Evolutionary conservation across 768 basidiomycete genomes (phyloP).

Genomic region (Phallus indusiatus): DNA sequence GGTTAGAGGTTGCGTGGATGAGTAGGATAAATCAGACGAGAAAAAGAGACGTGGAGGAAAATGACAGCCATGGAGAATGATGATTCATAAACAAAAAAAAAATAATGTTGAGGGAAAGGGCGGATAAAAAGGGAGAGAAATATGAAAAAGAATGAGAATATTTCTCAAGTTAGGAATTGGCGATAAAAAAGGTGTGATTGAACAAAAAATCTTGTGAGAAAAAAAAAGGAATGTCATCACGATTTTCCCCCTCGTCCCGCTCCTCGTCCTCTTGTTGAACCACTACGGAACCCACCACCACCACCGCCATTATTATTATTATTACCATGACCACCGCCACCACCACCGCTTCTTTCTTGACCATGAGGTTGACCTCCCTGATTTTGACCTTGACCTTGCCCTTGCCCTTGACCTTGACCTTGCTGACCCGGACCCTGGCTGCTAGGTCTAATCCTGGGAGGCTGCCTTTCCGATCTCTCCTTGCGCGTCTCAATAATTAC

Average conservation of each 20-base stretch:
- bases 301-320: conserved; percentile 21
- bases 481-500: conserved; percentile 84
- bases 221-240: neutral
- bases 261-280: conserved; percentile 29
- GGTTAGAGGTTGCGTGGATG: neutral
- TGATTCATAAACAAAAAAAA: neutral
- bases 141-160: neutral
- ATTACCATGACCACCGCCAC: conserved; percentile 24
- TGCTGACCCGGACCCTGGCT: neutral
- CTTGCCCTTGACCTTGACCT: conserved; percentile 30
- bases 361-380: conserved; percentile 36
- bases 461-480: conserved; percentile 78
- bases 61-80: neutral
- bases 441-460: conserved; percentile 52
- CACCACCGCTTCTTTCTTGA: conserved; percentile 38
- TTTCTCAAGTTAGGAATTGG: neutral
- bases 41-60: neutral
- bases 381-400: conserved; percentile 17
- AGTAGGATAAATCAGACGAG: neutral
- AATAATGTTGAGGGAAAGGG: neutral
- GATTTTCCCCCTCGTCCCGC: neutral
- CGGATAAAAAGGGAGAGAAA: neutral
- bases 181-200: neutral
- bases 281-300: conserved; percentile 18
- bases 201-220: neutral